Conservation (phyloP, 495 filamentous ascomycete genomes). For the Hypoxylon perforatum region DNA sequence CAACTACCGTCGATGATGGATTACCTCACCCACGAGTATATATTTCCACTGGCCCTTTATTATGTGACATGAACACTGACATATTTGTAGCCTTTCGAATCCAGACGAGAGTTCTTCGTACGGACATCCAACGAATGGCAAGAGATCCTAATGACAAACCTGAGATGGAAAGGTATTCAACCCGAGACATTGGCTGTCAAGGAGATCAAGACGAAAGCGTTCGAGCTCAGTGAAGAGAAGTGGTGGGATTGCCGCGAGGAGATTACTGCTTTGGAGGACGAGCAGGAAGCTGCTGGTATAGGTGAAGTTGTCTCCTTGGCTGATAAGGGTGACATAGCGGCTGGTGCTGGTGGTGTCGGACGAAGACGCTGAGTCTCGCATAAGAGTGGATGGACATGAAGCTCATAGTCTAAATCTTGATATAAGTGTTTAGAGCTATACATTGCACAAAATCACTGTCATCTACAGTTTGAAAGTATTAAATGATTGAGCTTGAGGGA, state of each 20-base stretch:
- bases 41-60: neutral
- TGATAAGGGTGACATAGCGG: slow-evolving; percentile 69
- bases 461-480: too few relatives aligned
- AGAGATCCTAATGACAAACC: slow-evolving; percentile 75
- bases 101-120: slow-evolving; percentile 88
- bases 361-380: slow-evolving; percentile 52
- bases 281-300: slow-evolving; percentile 95
- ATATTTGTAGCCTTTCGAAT: slow-evolving; percentile 87
- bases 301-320: slow-evolving; percentile 90
- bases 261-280: slow-evolving; percentile 90
- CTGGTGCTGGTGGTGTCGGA: slow-evolving; percentile 65
- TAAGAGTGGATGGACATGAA: too few relatives aligned
- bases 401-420: too few relatives aligned
- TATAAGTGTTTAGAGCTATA: too few relatives aligned
- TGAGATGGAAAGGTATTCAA: slow-evolving; percentile 68
- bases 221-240: slow-evolving; percentile 89
- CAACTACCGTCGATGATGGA: slow-evolving; percentile 64
- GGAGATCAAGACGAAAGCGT: slow-evolving; percentile 89
- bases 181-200: slow-evolving; percentile 78
- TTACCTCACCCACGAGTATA: slow-evolving; percentile 67
- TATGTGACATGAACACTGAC: slow-evolving; percentile 34
- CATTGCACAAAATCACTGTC: too few relatives aligned
- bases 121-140: slow-evolving; percentile 93
- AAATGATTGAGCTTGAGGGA: too few relatives aligned
- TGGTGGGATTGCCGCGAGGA: slow-evolving; percentile 99